Evolutionary conservation across 83 land plant species (phyloP).

Genomic region (Diphasiastrum complanatum): DNA sequence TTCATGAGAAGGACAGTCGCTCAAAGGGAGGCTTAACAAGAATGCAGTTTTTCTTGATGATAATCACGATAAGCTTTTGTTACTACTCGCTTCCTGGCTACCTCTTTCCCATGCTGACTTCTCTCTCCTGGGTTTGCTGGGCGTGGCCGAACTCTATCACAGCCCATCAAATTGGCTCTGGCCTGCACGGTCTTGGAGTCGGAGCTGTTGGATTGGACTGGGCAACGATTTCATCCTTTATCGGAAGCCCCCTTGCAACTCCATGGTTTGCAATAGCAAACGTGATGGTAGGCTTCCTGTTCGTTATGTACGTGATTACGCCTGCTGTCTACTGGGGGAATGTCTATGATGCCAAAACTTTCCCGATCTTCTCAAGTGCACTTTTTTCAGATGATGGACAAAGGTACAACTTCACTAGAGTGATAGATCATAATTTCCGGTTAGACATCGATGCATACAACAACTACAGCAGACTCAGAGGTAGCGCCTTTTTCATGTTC

Average conservation of each 20-base stretch:
- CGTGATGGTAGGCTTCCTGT: neutral
- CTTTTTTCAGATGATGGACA: neutral
- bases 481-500: slow-evolving; percentile 2
- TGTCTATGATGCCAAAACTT: neutral
- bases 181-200: neutral
- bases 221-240: neutral
- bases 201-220: neutral
- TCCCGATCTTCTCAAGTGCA: neutral
- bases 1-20: slow-evolving; percentile 5
- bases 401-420: neutral
- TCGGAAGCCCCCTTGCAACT: neutral
- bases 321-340: neutral
- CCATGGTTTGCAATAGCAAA: slow-evolving; percentile 7
- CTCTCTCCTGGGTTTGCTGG: slow-evolving; percentile 7
- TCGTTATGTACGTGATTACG: neutral
- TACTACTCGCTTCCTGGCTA: neutral
- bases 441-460: neutral
- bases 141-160: neutral
- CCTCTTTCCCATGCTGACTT: neutral
- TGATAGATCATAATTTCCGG: neutral
- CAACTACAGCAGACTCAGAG: neutral
- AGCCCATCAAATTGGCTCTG: slow-evolving; percentile 7
- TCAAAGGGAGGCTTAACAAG: neutral
- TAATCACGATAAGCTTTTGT: neutral
- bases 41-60: neutral